Evolutionary conservation across 768 basidiomycete species (phyloP).

Genomic region (Phanerochaete sordida): DNA sequence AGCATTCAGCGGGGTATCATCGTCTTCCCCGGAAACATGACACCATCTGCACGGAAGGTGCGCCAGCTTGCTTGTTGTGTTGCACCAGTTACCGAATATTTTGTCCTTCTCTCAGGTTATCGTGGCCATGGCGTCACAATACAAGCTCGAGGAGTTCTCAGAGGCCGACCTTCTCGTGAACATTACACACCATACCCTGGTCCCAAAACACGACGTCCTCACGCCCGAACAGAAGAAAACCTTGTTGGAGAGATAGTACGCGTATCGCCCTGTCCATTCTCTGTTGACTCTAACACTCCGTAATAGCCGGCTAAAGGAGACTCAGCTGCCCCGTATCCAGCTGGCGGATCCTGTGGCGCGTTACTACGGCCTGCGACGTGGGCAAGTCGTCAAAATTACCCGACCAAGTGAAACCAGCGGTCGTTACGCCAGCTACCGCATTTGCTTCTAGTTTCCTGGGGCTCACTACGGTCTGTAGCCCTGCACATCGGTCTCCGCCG

Average conservation of each 20-base stretch:
- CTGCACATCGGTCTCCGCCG: neutral
- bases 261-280: constrained; percentile 18
- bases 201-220: constrained; percentile 90
- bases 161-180: constrained; percentile 96
- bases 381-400: constrained; percentile 98
- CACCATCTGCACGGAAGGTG: constrained; percentile 93
- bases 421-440: constrained; percentile 88
- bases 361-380: constrained; percentile 93
- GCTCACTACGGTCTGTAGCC: neutral
- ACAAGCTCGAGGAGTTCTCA: constrained; percentile 92
- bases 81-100: neutral
- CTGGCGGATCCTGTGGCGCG: constrained; percentile 96
- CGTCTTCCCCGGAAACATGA: constrained; percentile 95
- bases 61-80: constrained; percentile 12
- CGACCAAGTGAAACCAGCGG: constrained; percentile 96
- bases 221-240: constrained; percentile 80
- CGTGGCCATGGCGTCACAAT: constrained; percentile 81
- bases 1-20: constrained; percentile 88
- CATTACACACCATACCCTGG: constrained; percentile 93
- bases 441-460: constrained; percentile 58
- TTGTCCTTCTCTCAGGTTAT: constrained; percentile 61
- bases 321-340: constrained; percentile 96
- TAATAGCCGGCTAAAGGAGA: constrained; percentile 92
- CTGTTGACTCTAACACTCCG: constrained; percentile 9
- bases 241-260: constrained; percentile 91